Evolutionary conservation across 176 grass and related monocot species (phyloP), one percentile per base, ranked within the genome.

Genomic region (Cenchrus fungigraminus): DNA sequence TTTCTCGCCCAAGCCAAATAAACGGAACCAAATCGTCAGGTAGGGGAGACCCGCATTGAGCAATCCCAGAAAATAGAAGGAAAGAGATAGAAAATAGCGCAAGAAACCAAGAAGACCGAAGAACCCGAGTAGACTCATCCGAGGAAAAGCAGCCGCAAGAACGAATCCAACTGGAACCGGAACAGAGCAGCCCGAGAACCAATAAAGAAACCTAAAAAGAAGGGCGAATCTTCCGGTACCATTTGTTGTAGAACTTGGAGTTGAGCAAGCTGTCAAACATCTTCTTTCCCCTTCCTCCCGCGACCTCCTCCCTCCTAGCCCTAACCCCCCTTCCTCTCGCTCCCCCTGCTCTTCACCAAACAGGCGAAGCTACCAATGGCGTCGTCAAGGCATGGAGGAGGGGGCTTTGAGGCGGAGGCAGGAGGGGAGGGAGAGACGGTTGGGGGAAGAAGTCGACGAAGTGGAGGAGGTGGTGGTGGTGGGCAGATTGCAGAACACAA

Each of bases 171-270:
- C 17, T 3, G 29, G 12, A 34, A 45, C 29, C n/a, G 63, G 20
- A 67, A 51, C 51, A 70, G 58, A 61, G 66, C 19, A 77, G 49
- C 59, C 40, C 17, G 34, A 64, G 79, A 79, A 77, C 50, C 31
- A 68, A 87, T 52, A 85, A 68, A 87, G 52, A 85, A 92, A 69
- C 56, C 66, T 4, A 20, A 49, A 67, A 13, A 14, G 47, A 72
- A 68, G 20, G 78, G 56, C 56, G 0, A 9, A 47, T 20, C 22
- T 50, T 52, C 50, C 0, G 43, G 52, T 83, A 95, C 96, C 93
- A 95, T 78, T 92, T 92, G 79, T 83, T 93, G 65, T 92, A 92
- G 83, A 98, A 98, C 83, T 89, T 95, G 77, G 91, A 81, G 81
- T 94, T 86, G 14, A 95, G 80, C 37, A 98, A 57, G 82, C 81